Evolutionary conservation across 2,329 filamentous ascomycete species (phyloP).

Genomic region (Penicillium sp.): DNA sequence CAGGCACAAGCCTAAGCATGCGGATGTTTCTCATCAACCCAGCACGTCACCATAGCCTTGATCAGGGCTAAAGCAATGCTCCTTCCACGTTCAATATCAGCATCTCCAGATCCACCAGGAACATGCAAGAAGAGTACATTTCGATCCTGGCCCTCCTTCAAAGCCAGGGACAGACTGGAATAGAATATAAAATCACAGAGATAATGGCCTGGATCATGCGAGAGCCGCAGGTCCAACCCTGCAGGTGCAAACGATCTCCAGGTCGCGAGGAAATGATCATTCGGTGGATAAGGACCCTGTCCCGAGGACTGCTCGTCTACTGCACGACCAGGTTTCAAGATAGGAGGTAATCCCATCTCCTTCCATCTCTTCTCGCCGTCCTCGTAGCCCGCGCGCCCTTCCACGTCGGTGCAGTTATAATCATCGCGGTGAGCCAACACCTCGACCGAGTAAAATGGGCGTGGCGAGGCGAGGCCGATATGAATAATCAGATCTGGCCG

Average conservation of each 20-base stretch:
- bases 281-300: constrained; percentile 26
- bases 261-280: constrained; percentile 30
- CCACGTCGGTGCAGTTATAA: constrained; percentile 66
- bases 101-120: constrained; percentile 53
- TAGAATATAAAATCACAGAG: constrained; percentile 76
- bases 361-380: constrained; percentile 51
- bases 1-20: constrained; percentile 2
- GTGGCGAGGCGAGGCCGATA: constrained; percentile 69
- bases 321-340: constrained; percentile 48
- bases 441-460: constrained; percentile 65
- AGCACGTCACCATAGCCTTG: constrained; percentile 39
- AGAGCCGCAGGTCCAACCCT: constrained; percentile 48
- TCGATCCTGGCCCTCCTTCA: constrained; percentile 28
- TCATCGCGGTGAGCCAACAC: constrained; percentile 63
- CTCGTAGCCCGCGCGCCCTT: constrained; percentile 45
- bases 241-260: constrained; percentile 33
- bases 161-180: constrained; percentile 53
- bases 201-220: constrained; percentile 65
- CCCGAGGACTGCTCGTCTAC: constrained; percentile 6
- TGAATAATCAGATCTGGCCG: constrained; percentile 64
- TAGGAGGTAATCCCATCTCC: constrained; percentile 44
- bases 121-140: constrained; percentile 67
- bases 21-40: constrained; percentile 28
- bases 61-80: constrained; percentile 42
- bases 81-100: constrained; percentile 37